Evolutionary conservation across 176 grass and related monocot genomes (phyloP), one percentile per base, ranked within the genome.

Genomic region (Avena atlantica): DNA sequence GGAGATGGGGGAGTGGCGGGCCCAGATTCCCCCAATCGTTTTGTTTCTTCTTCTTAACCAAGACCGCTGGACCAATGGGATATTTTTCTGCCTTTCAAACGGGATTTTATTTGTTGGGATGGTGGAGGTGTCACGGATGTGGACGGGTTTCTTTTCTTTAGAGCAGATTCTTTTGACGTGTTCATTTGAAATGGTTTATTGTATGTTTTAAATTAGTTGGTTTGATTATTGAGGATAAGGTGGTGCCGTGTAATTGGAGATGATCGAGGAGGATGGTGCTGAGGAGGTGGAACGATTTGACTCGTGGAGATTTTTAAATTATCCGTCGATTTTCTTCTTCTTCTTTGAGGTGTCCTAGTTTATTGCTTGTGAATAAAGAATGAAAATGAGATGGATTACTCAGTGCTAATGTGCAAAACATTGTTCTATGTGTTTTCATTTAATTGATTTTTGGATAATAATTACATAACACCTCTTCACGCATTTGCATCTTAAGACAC

Each of bases 21-120:
- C 63, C 72, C 82, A 88, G 90, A 88, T 88, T 91, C 70, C 34
- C 24, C 29, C 27, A 29, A 57, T 53, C 4, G 9, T 17, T 69
- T 88, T 76, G 64, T 14, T 4, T 21, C 36, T 81, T 48, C 3
- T 16, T 81, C 31, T 49, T 85, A 83, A 16, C 64, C 64, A 67
- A 55, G 70, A 55, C 73, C 15, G 5, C 19, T 27, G 67, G 74
- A 9, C 64, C 80, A 56, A 29, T 47, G 27, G 56, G 56, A 74
- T 87, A 67, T 85, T 91, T 85, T 81, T 2, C 62, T 9, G 19
- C n/a, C 2, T 2, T 57, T 20, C 2, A 0, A 8, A 9, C 12
- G 7, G 16, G 88, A 49, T 71, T 84, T 82, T 83, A 9, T 58
- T 3, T 74, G 29, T 13, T 55, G 57, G 49, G 49, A 78, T 65